Evolutionary conservation across 345 rosid genomes (phyloP).

Genomic region (Citrus trifoliata): DNA sequence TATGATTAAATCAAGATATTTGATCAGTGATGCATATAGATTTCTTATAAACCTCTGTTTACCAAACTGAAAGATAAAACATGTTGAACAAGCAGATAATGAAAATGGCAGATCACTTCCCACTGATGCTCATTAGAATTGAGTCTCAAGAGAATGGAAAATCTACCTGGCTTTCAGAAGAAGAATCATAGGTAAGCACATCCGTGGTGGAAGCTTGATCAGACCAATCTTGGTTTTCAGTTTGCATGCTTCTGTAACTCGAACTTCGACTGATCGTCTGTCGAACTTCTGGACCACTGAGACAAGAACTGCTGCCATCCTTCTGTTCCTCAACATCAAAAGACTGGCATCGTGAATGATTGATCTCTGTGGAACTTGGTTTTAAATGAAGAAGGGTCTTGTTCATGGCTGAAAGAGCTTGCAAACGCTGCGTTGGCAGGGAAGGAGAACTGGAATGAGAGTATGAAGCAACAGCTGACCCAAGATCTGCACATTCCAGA

Average conservation of each 20-base stretch:
- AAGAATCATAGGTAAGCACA: constrained; percentile 36
- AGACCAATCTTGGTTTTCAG: constrained; percentile 44
- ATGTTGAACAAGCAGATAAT: background rate
- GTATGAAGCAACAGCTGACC: constrained; percentile 36
- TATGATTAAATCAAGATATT: constrained; percentile 1
- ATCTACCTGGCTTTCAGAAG: constrained; percentile 50
- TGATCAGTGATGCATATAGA: background rate
- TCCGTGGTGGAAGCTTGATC: constrained; percentile 58
- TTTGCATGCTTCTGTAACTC: constrained; percentile 42
- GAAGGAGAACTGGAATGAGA: constrained; percentile 45
- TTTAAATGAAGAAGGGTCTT: constrained; percentile 34
- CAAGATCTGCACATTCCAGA: constrained; percentile 31
- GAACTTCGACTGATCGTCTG: constrained; percentile 29
- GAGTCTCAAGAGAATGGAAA: constrained; percentile 12
- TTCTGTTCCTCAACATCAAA: constrained; percentile 39
- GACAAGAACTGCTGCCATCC: constrained; percentile 28
- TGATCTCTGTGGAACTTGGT: constrained; percentile 32
- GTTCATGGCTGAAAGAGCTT: constrained; percentile 64
- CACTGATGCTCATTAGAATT: background rate
- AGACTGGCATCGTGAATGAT: constrained; percentile 45
- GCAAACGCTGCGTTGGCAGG: constrained; percentile 51
- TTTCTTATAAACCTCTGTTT: background rate
- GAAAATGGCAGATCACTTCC: background rate
- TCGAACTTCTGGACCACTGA: constrained; percentile 33
- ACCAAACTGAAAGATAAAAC: background rate